Conservation (phyloP, 148 eudicot genomes). For the Heliamphora exappendiculata region DNA sequence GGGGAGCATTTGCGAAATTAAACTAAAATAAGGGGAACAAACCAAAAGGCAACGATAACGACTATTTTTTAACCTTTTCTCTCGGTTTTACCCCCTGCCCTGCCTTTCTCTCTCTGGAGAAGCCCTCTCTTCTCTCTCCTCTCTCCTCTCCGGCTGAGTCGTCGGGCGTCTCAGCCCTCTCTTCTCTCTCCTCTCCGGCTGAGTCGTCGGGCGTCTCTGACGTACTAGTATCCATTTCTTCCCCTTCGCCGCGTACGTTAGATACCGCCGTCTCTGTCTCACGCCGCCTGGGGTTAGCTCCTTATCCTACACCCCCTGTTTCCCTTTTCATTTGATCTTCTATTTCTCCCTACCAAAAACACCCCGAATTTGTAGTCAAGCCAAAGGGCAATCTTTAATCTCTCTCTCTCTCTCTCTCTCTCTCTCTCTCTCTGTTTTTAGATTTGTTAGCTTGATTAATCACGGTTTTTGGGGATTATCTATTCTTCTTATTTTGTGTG, state of each 20-base stretch:
- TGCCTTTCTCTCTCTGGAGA: too few species aligned
- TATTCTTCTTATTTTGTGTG: too few species aligned
- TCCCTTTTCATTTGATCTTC: neutral
- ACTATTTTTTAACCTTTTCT: too few species aligned
- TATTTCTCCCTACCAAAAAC: neutral
- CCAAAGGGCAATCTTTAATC: neutral
- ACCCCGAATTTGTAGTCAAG: neutral
- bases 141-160: neutral
- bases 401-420: too few species aligned
- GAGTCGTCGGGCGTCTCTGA: conserved; percentile 1
- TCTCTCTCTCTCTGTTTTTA: too few species aligned
- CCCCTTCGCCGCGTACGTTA: conserved; percentile 20
- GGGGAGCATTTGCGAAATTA: too few species aligned
- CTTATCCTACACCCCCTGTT: neutral
- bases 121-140: too few species aligned
- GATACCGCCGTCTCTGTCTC: conserved; percentile 15
- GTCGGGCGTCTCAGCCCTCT: conserved; percentile 1
- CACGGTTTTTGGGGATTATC: conserved; percentile 14
- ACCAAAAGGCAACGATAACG: too few species aligned
- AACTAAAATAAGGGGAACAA: too few species aligned
- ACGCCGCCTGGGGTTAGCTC: conserved; percentile 23
- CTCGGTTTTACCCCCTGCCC: too few species aligned
- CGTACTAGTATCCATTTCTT: conserved; percentile 5
- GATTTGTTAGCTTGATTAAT: neutral
- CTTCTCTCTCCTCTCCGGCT: neutral